Conservation (phyloP, 768 basidiomycete genomes). For the Suillus discolor region DNA sequence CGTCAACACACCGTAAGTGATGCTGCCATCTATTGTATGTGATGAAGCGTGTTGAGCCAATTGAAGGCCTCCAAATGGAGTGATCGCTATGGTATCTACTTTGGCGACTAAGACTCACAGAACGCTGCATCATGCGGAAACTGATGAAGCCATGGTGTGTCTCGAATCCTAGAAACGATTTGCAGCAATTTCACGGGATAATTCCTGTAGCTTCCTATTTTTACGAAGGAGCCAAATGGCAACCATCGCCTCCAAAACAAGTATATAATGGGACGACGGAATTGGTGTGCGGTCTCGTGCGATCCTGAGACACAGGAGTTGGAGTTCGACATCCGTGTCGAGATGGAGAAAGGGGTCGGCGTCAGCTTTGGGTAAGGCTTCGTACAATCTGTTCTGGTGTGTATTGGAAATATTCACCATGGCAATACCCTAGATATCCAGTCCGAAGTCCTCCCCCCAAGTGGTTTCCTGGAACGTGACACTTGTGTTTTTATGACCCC, state of each 20-base stretch:
- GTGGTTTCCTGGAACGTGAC: constrained; percentile 33
- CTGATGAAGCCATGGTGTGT: constrained; percentile 85
- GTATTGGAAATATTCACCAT: constrained; percentile 6
- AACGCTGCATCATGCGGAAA: constrained; percentile 79
- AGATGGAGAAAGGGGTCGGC: constrained; percentile 81
- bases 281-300: constrained; percentile 79
- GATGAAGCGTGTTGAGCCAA: constrained; percentile 3
- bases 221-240: constrained; percentile 77
- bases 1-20: constrained; percentile 88
- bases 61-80: constrained; percentile 60
- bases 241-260: constrained; percentile 65
- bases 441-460: constrained; percentile 46
- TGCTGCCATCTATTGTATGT: constrained; percentile 1
- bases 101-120: constrained; percentile 82
- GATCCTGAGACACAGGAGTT: constrained; percentile 62
- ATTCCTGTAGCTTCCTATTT: constrained; percentile 65
- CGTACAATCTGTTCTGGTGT: constrained; percentile 10
- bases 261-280: constrained; percentile 85
- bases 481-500: background rate
- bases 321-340: constrained; percentile 83
- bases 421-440: constrained; percentile 39
- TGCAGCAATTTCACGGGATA: constrained; percentile 1
- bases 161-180: background rate
- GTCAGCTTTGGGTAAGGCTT: constrained; percentile 81
- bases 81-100: constrained; percentile 78